Percentiles rank a stretch among this genome's conserved stretches.
Evolutionary conservation across 75 land plant species (phyloP).

Genomic region (Ceratopteris richardii): DNA sequence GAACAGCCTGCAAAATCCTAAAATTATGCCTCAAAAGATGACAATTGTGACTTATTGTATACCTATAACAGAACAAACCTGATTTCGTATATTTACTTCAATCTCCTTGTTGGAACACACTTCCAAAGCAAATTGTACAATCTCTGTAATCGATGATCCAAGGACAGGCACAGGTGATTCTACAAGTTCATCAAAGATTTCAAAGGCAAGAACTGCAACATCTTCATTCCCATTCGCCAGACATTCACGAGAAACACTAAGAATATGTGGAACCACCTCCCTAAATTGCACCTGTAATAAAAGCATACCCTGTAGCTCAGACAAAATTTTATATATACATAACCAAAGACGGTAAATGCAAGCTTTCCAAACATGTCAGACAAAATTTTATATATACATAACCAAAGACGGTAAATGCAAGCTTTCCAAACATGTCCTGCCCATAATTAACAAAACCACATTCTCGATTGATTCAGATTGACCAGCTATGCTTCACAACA

Average conservation of each 20-base stretch:
- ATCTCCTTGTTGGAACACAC: slow-evolving; percentile 70
- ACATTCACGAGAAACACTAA: slow-evolving; percentile 81
- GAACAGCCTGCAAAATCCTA: slow-evolving; percentile 61
- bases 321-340: no score
- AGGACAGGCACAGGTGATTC: slow-evolving; percentile 96
- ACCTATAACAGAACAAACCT: slow-evolving; percentile 32
- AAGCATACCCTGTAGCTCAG: no score
- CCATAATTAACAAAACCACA: no score
- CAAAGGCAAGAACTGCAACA: slow-evolving; percentile 86
- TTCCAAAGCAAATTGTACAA: slow-evolving; percentile 95
- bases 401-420: no score
- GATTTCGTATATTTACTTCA: slow-evolving; percentile 83
- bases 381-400: no score
- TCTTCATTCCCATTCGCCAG: slow-evolving; percentile 86
- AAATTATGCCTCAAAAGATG: no score
- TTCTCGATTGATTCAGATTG: no score
- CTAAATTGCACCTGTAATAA: slow-evolving; percentile 65
- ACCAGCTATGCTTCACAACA: no score
- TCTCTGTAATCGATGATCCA: slow-evolving; percentile 73
- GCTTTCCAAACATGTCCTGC: no score
- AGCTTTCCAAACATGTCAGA: no score
- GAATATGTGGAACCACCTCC: slow-evolving; percentile 78
- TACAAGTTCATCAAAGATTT: slow-evolving; percentile 97
- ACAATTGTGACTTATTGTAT: no score
- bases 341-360: no score